Percentiles rank a stretch among this genome's conserved stretches.
phyloP scores from a whole-genome alignment of 768 basidiomycete genomes.

The Vararia minispora region DNA sequence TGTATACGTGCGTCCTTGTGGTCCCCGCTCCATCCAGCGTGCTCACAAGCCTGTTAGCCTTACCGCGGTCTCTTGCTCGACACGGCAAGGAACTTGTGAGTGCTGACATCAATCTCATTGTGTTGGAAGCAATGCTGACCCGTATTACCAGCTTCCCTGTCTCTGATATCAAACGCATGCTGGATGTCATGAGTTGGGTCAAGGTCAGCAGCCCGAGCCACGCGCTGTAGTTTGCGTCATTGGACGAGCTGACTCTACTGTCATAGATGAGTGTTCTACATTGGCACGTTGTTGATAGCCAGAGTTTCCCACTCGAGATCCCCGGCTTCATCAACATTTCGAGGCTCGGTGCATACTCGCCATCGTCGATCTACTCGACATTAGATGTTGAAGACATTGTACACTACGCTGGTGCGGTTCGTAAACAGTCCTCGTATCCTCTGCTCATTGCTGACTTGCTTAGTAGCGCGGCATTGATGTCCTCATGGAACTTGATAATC shows the following conservation, averaged over 20 bases:
- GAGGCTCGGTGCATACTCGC: slow-evolving; percentile 55
- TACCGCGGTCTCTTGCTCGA: slow-evolving; percentile 73
- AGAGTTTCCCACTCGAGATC: slow-evolving; percentile 67
- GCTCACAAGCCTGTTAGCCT: slow-evolving; percentile 28
- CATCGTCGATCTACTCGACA: slow-evolving; percentile 38
- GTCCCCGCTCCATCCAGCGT: not conserved
- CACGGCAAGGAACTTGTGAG: slow-evolving; percentile 64
- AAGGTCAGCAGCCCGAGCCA: slow-evolving; percentile 28
- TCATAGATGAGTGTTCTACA: slow-evolving; percentile 65
- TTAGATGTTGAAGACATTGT: slow-evolving; percentile 49
- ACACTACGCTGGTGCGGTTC: slow-evolving; percentile 56
- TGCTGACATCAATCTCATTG: slow-evolving; percentile 5
- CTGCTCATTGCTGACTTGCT: not conserved
- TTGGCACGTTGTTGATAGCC: slow-evolving; percentile 79
- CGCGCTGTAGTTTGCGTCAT: slow-evolving; percentile 22
- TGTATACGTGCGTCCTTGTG: slow-evolving; percentile 25
- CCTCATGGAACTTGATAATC: slow-evolving; percentile 71
- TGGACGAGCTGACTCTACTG: slow-evolving; percentile 23
- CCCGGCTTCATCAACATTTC: slow-evolving; percentile 50
- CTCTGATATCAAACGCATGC: slow-evolving; percentile 48
- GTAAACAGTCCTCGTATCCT: slow-evolving; percentile 22
- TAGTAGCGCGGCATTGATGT: slow-evolving; percentile 62
- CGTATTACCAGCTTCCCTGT: slow-evolving; percentile 41
- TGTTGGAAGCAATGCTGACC: not conserved
- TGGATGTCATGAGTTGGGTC: slow-evolving; percentile 68